Evolutionary conservation across 2,329 filamentous ascomycete species (phyloP), one percentile per base, ranked within the genome.

Genomic region (Penicillium brevicompactum): DNA sequence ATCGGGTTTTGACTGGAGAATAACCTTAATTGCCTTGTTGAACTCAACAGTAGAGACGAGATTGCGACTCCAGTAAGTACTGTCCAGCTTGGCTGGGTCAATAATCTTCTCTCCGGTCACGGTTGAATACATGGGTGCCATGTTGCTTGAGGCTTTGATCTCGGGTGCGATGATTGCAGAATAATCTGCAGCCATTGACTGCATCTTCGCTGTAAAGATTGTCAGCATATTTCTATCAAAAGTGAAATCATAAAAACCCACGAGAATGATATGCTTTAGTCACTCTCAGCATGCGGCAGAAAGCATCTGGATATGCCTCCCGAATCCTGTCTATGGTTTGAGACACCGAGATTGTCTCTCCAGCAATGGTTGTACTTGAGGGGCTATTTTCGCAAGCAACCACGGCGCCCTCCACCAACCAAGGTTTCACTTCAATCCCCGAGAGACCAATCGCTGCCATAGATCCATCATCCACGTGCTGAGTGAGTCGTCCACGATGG

Each of bases 41-140:
- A 68, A 68, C 1, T 59, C 40, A 2, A 68, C 66, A 5, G 64
- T 61, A 0, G 56, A 62, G 16, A 61, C 44, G 1, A 68, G 41
- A 31, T 67, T 67, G 5, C 45, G n/a, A 4, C 49, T 52, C 66
- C 66, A 68, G 34, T 68, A 68, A 9, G 41, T 31, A 3, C 62
- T 27, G 11, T 47, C 41, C 24, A 63, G 44, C 2, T 2, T 2
- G 1, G 4, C 11, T 14, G 55, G 34, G 24, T 43, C 46, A 5
- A 10, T 1, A 8, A 55, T 27, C 0, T 13, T 10, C 1, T 7
- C 3, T 3, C 24, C 46, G 11, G 32, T 52, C 2, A 51, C 52
- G 0, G 49, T 53, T 5, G 58, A 60, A 30, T 37, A 60, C 21
- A 55, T 14, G 6, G 53, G 44, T 37, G 51, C 13, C 53, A 56